Percentiles rank a stretch among this genome's conserved stretches.
phyloP scores from a whole-genome alignment of 305 asterid genomes.

The Galium porrigens region DNA sequence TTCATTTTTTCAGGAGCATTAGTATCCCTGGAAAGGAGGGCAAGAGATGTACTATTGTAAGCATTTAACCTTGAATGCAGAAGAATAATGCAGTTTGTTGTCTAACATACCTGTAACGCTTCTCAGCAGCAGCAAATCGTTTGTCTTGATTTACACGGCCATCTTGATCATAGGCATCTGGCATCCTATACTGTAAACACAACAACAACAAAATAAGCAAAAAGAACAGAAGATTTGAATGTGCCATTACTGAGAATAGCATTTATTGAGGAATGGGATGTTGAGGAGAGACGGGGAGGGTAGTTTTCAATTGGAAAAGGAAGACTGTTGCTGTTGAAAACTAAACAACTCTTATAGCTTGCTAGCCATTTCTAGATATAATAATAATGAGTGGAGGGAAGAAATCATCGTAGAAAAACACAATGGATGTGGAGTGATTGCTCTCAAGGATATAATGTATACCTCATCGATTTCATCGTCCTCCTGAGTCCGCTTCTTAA shows the following conservation, averaged over 20 bases:
- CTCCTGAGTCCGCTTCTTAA: slow-evolving; percentile 60
- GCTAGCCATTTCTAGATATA: not conserved
- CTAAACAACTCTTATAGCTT: not conserved
- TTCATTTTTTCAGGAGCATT: slow-evolving; percentile 67
- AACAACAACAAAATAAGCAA: not conserved
- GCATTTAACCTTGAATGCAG: not conserved
- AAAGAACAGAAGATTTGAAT: not conserved
- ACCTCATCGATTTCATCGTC: slow-evolving; percentile 31
- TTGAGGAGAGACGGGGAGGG: not conserved
- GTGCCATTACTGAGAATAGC: not conserved
- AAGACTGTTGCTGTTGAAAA: not conserved
- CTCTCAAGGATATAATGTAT: slow-evolving; percentile 2
- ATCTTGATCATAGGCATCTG: slow-evolving; percentile 74
- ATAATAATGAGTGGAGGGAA: not conserved
- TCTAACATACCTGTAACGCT: slow-evolving; percentile 33
- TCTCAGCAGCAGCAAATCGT: slow-evolving; percentile 63
- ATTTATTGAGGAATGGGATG: not conserved
- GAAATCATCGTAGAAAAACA: not conserved
- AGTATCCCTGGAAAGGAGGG: slow-evolving; percentile 42
- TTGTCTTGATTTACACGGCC: slow-evolving; percentile 70
- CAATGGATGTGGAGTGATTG: not conserved
- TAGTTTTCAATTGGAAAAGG: not conserved
- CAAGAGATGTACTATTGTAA: not conserved
- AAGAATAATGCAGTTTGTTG: not conserved
- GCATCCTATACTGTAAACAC: slow-evolving; percentile 47